Base-by-base conservation (phyloP, 2,329 filamentous ascomycete genomes). In the Ophiostoma perfectum region DNA sequence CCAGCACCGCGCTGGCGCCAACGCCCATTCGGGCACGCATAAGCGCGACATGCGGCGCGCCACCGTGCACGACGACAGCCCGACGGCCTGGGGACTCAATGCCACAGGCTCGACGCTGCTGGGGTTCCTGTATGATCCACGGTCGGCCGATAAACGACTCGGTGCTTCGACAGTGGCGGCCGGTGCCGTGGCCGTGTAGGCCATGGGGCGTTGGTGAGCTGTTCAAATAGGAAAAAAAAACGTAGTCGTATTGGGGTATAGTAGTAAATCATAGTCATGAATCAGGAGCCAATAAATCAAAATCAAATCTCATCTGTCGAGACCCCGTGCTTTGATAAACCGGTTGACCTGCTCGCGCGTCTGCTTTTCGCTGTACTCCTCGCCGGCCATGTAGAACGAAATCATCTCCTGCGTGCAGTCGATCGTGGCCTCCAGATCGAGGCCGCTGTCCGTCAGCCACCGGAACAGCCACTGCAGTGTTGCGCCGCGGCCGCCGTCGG, bases 341-440 rank as follows among this genome's bases (percentile, higher is more conserved):
- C 85, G 79, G 69, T 83, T 84, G 67, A 88, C 82, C 73, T 86
- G 83, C 74, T 87, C 85, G 65, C 82, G 77, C 2, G 83, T 85
- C 52, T 82, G 78, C 74, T 87, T 87, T 67, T 87, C 85, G 71
- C 86, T 86, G 72, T 86, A 87, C 72, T 85, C 81, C 74, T 87
- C 85, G 66, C 85, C 81, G 70, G 81, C 85, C 75, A 96, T 91
- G 76, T 97, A 97, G 71, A 97, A 86, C 3, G 91, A 93, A 67
- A 97, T 91, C 71, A 97, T 85, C 79, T 97, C 93, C 78, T 97
- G 93, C 0, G 91, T 94, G 75, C 90, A 92, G 78, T 97, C 92
- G 66, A 96, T 90, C 77, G 96, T 89, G 44, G 88, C 90, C 72
- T 91, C 87, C 74, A 97, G 90, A 74, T 96, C 91, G 60, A 97